Evolutionary conservation across 306 rosid species (phyloP).

Genomic region (Vigna radiata): DNA sequence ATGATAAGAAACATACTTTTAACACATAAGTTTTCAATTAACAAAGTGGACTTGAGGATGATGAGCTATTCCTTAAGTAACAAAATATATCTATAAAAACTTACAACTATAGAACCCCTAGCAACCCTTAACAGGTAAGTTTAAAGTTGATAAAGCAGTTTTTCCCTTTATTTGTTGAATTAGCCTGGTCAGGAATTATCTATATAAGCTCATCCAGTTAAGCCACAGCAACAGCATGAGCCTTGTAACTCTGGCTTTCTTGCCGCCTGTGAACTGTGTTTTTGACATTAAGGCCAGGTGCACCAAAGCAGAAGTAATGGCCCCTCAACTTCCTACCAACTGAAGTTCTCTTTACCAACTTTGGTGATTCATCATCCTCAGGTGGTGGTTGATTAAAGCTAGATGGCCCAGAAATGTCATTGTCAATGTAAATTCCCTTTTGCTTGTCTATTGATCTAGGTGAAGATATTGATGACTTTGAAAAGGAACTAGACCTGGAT

Average conservation of each 20-base stretch:
- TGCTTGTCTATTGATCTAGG: constrained; percentile 76
- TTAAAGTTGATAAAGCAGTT: constrained; percentile 33
- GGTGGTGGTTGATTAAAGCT: constrained; percentile 52
- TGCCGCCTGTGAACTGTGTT: constrained; percentile 59
- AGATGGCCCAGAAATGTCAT: constrained; percentile 74
- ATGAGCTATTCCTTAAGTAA: constrained; percentile 38
- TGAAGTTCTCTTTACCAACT: constrained; percentile 49
- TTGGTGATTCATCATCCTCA: constrained; percentile 55
- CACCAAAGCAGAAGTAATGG: constrained; percentile 87
- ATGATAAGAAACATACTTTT: constrained; percentile 37
- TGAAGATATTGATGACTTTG: constrained; percentile 81
- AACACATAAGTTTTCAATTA: constrained; percentile 27
- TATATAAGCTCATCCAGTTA: constrained; percentile 45
- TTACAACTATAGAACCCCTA: constrained; percentile 38
- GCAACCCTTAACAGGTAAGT: constrained; percentile 6
- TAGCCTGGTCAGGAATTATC: constrained; percentile 41
- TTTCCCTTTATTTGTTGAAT: constrained; percentile 31
- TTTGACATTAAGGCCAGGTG: constrained; percentile 64
- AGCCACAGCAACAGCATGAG: constrained; percentile 68
- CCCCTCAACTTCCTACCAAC: constrained; percentile 61
- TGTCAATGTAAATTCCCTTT: constrained; percentile 68
- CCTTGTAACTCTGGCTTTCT: constrained; percentile 60
- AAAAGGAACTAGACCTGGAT: constrained; percentile 87
- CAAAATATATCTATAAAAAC: constrained; percentile 35
- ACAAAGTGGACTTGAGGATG: constrained; percentile 19